These are phyloP conservation scores for Hypocreales sp. DNA, from an alignment of 2,329 filamentous ascomycete species.

Conservation along the genomic window DNA sequence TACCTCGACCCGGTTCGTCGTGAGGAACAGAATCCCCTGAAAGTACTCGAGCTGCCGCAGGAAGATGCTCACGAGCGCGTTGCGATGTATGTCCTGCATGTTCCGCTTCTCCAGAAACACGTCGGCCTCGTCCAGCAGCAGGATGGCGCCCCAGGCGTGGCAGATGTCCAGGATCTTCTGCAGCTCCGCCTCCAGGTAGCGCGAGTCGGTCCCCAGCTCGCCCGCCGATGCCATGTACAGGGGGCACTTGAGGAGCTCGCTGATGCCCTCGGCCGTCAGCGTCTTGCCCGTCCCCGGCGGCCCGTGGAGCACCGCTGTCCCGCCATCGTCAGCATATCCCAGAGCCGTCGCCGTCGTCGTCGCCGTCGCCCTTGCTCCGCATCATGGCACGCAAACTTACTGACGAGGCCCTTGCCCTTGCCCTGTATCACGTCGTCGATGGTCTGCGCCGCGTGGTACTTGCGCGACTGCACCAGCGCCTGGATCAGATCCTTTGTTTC, in stretches of 20 bases:
- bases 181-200: conserved; percentile 58
- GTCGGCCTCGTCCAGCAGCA: conserved; percentile 75
- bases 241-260: conserved; percentile 66
- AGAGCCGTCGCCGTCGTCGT: too few species aligned
- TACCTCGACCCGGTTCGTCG: conserved; percentile 68
- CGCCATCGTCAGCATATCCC: neutral
- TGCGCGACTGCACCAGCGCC: conserved; percentile 71
- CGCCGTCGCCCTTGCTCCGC: too few species aligned
- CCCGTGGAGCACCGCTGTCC: conserved; percentile 55
- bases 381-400: conserved; percentile 24
- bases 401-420: conserved; percentile 73
- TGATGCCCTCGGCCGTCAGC: conserved; percentile 73
- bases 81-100: conserved; percentile 70
- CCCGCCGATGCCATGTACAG: conserved; percentile 73
- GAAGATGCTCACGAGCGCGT: conserved; percentile 78
- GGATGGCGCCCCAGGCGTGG: conserved; percentile 71
- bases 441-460: conserved; percentile 64
- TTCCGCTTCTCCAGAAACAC: conserved; percentile 74
- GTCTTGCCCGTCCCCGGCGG: conserved; percentile 83
- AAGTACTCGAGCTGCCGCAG: conserved; percentile 80
- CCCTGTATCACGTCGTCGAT: conserved; percentile 74
- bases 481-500: conserved; percentile 49
- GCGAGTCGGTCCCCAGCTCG: conserved; percentile 65
- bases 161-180: conserved; percentile 78
- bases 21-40: conserved; percentile 79